Base-by-base conservation (phyloP, 345 rosid species). In the Dimocarpus longan region DNA sequence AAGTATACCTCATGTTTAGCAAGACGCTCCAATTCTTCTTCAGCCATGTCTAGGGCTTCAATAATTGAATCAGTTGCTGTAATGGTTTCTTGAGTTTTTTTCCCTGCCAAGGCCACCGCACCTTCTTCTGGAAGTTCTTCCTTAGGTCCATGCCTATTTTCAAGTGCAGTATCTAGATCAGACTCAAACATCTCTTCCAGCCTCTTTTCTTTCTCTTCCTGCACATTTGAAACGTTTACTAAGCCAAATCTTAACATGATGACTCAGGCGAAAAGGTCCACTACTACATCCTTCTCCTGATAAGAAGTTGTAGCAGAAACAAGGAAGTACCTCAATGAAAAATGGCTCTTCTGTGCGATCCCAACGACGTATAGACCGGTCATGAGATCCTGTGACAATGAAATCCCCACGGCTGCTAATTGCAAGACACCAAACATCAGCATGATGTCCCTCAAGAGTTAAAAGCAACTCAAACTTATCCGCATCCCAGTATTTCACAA, bases 121-220 rank as follows among this genome's bases (percentile, higher is more conserved):
- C 99, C 99, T 88, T 96, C 99, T 79, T 90, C 99, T 60, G 92
- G 97, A 50, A 93, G 83, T 80, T 91, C 97, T 84, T 92, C 97
- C 82, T 82, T 85, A 3, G 89, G 85, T 28, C 76, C 84, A 85
- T 90, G 82, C 85, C 82, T 90, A 85, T 84, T 87, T 70, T 89
- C 98, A 68, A 73, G 82, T 81, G 93, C 82, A 83, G 79, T 90
- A 10, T 96, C 98, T 80, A 88, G 79, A 85, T 94, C 98, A 82
- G 96, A 83, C 87, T 94, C 98, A 42, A 96, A 96, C 84, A 91
- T 89, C 84, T 96, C 93, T 81, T 96, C 98, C 84, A 96, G 76
- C 83, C 95, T 93, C 85, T 94, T 93, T 78, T 96, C 99, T 75
- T 94, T 94, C 83, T 96, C 99, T 83, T 96, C 99, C 98, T 96